Conservation (phyloP, 768 basidiomycete genomes). For the Phanerodontia chrysosporium region DNA sequence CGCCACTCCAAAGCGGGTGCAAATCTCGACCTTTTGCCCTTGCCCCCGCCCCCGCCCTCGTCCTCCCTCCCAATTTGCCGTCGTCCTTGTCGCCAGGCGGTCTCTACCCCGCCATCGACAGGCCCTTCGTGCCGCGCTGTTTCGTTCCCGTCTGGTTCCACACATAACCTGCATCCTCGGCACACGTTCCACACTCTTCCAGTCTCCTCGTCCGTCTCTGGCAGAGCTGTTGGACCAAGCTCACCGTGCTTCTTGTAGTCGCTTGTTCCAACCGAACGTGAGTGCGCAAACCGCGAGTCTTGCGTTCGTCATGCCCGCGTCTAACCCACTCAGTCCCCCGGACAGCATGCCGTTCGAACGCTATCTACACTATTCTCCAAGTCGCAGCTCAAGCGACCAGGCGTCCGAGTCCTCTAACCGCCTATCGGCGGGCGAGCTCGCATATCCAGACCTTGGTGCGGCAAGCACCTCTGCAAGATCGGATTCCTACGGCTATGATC, state of each 20-base stretch:
- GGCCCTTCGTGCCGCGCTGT: no score
- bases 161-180: neutral
- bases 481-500: conserved; percentile 14
- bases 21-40: neutral
- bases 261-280: no score
- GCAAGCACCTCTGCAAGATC: neutral
- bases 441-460: neutral
- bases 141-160: no score
- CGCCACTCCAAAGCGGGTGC: neutral
- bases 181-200: neutral
- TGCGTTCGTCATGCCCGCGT: neutral
- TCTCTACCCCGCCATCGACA: neutral
- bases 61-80: neutral
- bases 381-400: conserved; percentile 1
- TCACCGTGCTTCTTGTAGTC: neutral
- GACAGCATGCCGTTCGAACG: conserved; percentile 24
- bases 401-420: neutral
- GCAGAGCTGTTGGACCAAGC: neutral
- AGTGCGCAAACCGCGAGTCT: no score
- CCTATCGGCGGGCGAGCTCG: neutral
- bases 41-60: neutral
- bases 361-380: conserved; percentile 17
- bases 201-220: neutral
- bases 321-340: neutral
- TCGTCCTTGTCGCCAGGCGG: neutral